phyloP scores from a whole-genome alignment of 805 yeast species.

The Schwanniomyces pseudopolymorphus region DNA sequence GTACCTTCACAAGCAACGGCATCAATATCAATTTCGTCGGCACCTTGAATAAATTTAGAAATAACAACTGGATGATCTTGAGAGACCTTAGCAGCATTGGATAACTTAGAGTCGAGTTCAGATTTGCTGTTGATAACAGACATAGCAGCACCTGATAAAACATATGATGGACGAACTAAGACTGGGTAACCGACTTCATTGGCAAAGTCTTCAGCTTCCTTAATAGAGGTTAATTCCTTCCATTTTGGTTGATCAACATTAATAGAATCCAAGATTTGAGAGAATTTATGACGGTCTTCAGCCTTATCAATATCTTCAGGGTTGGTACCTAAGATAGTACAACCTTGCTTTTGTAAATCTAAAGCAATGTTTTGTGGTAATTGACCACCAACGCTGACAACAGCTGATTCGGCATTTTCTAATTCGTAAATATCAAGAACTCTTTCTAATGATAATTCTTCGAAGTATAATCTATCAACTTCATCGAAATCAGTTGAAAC shows the following conservation, averaged over 20 bases:
- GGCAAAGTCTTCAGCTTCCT: slow-evolving; percentile 85
- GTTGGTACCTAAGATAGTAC: slow-evolving; percentile 87
- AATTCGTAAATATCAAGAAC: slow-evolving; percentile 96
- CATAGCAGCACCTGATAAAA: slow-evolving; percentile 98
- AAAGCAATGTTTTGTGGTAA: slow-evolving; percentile 96
- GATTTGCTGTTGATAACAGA: slow-evolving; percentile 77
- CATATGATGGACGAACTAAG: slow-evolving; percentile 95
- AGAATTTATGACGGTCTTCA: slow-evolving; percentile 97
- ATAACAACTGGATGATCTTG: slow-evolving; percentile 97
- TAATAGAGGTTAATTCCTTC: slow-evolving; percentile 89
- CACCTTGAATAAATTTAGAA: slow-evolving; percentile 92
- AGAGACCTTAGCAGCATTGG: slow-evolving; percentile 87
- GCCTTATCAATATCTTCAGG: slow-evolving; percentile 96
- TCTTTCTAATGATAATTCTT: slow-evolving; percentile 92
- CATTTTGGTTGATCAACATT: slow-evolving; percentile 96
- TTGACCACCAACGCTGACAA: slow-evolving; percentile 97
- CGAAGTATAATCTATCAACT: slow-evolving; percentile 95
- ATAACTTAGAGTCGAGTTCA: slow-evolving; percentile 79
- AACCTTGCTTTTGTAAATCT: slow-evolving; percentile 74
- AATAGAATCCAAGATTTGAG: slow-evolving; percentile 88
- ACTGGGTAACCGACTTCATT: slow-evolving; percentile 90
- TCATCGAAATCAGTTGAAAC: slow-evolving; percentile 98
- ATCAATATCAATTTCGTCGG: slow-evolving; percentile 95
- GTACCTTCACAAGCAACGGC: slow-evolving; percentile 91
- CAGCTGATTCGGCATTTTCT: slow-evolving; percentile 86